Evolutionary conservation across 2,329 filamentous ascomycete genomes (phyloP).

Genomic region (Ascochyta rabiei): DNA sequence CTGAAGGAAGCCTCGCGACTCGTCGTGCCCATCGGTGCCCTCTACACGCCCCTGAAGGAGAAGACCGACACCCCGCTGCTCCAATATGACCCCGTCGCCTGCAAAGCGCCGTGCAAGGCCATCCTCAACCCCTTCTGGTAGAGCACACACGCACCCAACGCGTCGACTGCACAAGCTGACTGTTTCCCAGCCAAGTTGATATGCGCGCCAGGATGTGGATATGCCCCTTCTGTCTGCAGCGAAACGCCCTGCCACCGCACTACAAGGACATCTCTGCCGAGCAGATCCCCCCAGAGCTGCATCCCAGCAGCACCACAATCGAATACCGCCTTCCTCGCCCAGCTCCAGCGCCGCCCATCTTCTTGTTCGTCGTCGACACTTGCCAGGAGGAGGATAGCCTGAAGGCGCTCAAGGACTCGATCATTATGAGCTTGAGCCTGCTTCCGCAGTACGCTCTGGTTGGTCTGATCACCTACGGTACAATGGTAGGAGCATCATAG

Average conservation of each 20-base stretch:
- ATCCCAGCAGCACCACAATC: slow-evolving; percentile 84
- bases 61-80: slow-evolving; percentile 87
- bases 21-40: slow-evolving; percentile 92
- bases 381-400: slow-evolving; percentile 89
- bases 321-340: slow-evolving; percentile 82
- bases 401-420: slow-evolving; percentile 80
- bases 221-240: slow-evolving; percentile 84
- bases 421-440: slow-evolving; percentile 83
- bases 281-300: slow-evolving; percentile 81
- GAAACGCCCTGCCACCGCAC: slow-evolving; percentile 81
- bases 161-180: slow-evolving; percentile 24
- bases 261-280: slow-evolving; percentile 90
- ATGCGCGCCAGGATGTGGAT: slow-evolving; percentile 85
- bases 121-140: slow-evolving; percentile 98
- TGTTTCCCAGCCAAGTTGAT: slow-evolving; percentile 71
- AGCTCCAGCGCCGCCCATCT: slow-evolving; percentile 84
- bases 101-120: slow-evolving; percentile 93
- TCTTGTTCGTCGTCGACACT: slow-evolving; percentile 85
- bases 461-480: slow-evolving; percentile 85
- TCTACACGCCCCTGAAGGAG: slow-evolving; percentile 96
- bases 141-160: slow-evolving; percentile 33
- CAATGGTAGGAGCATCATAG: slow-evolving; percentile 68
- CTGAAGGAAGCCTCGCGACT: slow-evolving; percentile 86
- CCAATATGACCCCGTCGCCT: slow-evolving; percentile 95
- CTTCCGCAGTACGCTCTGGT: slow-evolving; percentile 82